Conservation (phyloP, 2,329 filamentous ascomycete genomes). For the Graphilbum fragrans region DNA sequence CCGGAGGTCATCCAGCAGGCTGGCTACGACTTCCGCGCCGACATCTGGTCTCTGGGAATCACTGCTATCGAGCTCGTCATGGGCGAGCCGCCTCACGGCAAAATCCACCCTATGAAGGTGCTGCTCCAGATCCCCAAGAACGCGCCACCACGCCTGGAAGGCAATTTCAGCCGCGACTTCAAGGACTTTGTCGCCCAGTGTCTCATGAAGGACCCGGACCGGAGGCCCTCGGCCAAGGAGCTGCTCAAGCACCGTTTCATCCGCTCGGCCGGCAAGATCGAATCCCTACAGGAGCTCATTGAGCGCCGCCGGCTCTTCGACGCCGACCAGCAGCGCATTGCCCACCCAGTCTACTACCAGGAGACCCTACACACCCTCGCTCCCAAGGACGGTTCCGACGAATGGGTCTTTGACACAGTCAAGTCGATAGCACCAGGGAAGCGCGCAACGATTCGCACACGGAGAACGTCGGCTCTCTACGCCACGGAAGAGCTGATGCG, state of each 20-base stretch:
- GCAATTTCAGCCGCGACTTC: constrained; percentile 78
- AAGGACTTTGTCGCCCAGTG: constrained; percentile 89
- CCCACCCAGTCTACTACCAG: constrained; percentile 77
- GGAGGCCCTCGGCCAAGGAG: constrained; percentile 73
- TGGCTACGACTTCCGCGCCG: constrained; percentile 74
- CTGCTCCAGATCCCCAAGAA: constrained; percentile 87
- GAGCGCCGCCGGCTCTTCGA: constrained; percentile 74
- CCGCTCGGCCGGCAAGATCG: constrained; percentile 72
- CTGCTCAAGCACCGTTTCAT: constrained; percentile 84
- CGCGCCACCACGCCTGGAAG: constrained; percentile 71
- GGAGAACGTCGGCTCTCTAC: constrained; percentile 45
- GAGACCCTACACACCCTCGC: constrained; percentile 72
- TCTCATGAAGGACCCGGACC: constrained; percentile 82
- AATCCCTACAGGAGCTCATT: constrained; percentile 78
- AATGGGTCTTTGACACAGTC: constrained; percentile 93
- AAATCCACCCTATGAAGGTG: constrained; percentile 87
- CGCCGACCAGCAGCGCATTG: constrained; percentile 54
- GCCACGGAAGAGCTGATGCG: constrained; percentile 48
- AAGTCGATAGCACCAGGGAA: constrained; percentile 47
- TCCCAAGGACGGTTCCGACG: constrained; percentile 59
- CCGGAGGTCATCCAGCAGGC: constrained; percentile 88
- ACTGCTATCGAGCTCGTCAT: constrained; percentile 83
- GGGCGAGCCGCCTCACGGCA: constrained; percentile 77
- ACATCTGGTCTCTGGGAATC: constrained; percentile 88
- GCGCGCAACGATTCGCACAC: constrained; percentile 34